Evolutionary conservation across 2,329 filamentous ascomycete species (phyloP).

Genomic region (Didymella glomerata): DNA sequence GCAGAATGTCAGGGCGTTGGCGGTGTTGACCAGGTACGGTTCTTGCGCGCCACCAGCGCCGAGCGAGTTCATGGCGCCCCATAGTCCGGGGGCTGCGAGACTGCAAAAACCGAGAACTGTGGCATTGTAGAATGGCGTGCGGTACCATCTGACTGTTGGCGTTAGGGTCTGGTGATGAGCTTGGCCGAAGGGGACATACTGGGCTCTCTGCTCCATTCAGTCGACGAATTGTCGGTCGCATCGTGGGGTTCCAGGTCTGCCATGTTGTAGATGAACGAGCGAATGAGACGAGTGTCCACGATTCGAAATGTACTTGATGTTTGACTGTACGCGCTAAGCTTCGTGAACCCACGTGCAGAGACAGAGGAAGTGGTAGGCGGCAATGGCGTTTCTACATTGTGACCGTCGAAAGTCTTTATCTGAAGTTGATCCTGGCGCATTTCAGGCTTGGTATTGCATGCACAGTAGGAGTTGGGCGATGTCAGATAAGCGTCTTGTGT

Average conservation of each 20-base stretch:
- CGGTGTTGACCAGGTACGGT: constrained; percentile 29
- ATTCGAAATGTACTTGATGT: too few species aligned
- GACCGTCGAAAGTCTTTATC: constrained; percentile 1
- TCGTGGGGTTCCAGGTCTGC: neutral
- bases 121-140: constrained; percentile 75
- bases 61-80: constrained; percentile 31
- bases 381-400: neutral
- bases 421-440: constrained; percentile 11
- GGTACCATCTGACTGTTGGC: constrained; percentile 69
- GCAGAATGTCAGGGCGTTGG: constrained; percentile 25
- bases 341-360: constrained; percentile 6
- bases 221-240: neutral
- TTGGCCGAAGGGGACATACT: neutral
- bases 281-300: neutral
- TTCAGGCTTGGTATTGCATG: constrained; percentile 13
- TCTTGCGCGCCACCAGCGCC: constrained; percentile 27
- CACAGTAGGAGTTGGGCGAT: constrained; percentile 7
- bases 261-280: neutral
- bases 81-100: constrained; percentile 60
- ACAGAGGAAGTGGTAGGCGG: neutral
- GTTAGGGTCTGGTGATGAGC: neutral
- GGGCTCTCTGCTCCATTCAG: neutral
- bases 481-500: constrained; percentile 16
- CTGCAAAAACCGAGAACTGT: constrained; percentile 74
- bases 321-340: neutral